Evolutionary conservation across 2,329 filamentous ascomycete genomes (phyloP), one percentile per base, ranked within the genome.

Genomic region (Remersonia thermophila): DNA sequence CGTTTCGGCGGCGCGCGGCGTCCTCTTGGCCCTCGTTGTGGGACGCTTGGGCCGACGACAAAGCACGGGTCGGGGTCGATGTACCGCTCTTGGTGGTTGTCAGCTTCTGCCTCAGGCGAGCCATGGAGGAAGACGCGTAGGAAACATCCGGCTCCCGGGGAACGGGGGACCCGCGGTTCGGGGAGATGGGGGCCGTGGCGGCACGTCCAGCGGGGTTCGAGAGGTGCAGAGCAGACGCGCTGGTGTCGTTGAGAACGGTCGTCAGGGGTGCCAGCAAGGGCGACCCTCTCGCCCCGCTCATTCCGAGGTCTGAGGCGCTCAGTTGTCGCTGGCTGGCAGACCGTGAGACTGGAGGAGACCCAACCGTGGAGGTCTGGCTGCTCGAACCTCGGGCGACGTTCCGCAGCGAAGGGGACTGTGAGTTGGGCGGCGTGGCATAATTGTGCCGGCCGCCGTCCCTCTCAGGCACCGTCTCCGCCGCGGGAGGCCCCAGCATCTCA

Each of bases 51-150:
- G 70, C 67, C 35, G 70, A 62, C 38, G 85, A 93, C 53, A 89
- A 75, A 41, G 87, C 83, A 62, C 89, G 80, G 46, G 85, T 89
- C 38, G 89, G 93, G 49, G 89, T 87, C 42, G 86, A 79, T 49
- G 85, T 83, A 51, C 84, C 91, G 67, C 85, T 93, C 87, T 95
- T 93, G 68, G 76, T 66, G 61, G 67, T 71, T 75, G 86, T 95
- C 85, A 95, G 87, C 83, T 80, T 81, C 68, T 75, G 29, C 33
- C 20, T 82, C 60, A 81, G 70, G 66, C 73, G 71, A 61, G 73
- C 69, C 67, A 74, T 65, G 56, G 77, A 75, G 58, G 72, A 70
- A 61, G 73, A 78, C 56, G 71, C 61, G 56, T 60, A 54, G 46
- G 58, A 57, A 52, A 57, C 49, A 55, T 59, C 47, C 43, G 55